Base-by-base conservation (phyloP, 805 yeast genomes). In the Scheffersomyces spartinae region DNA sequence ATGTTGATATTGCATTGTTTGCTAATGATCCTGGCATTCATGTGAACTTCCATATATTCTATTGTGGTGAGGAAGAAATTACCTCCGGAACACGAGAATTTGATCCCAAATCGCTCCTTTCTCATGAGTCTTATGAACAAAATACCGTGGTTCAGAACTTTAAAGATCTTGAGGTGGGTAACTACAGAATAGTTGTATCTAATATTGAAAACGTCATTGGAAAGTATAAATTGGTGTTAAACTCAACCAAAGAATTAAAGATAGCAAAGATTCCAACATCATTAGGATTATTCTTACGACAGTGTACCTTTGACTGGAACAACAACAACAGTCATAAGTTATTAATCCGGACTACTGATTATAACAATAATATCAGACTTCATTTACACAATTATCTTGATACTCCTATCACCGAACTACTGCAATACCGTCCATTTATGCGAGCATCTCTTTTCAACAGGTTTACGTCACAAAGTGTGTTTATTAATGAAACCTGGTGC, bases 11-110 rank as follows among this genome's bases (percentile, higher is more conserved):
- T 1, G 43, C 35, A 2, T 37, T 55, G 9, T 38, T 50, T 15
- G 25, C 45, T 3, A 34, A 43, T 1, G 34, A 37, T 9, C 23
- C 33, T 3, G 31, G 43, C n/a, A 33, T 39, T 3, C 42, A 55
- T 10, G 40, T 68, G 23, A 63, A 62, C 30, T 35, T 62, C 8
- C 68, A 68, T 26, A 26, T 72, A 6, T 64, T 68, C 34, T 62
- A 66, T 38, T 40, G 48, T 31, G 52, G 53, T 2, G 34, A 36
- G 6, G 26, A 29, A 3, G 51, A 49, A n/a, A n/a, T n/a, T n/a
- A n/a, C n/a, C n/a, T n/a, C n/a, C n/a, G n/a, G n/a, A n/a, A n/a
- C n/a, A n/a, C n/a, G n/a, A n/a, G n/a, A n/a, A n/a, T n/a, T n/a
- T n/a, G n/a, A n/a, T n/a, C n/a, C n/a, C n/a, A n/a, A n/a, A n/a